Percentiles rank a stretch among this genome's conserved stretches.
Evolutionary conservation across 148 eudicot species (phyloP).

Genomic region (Chenopodium album): DNA sequence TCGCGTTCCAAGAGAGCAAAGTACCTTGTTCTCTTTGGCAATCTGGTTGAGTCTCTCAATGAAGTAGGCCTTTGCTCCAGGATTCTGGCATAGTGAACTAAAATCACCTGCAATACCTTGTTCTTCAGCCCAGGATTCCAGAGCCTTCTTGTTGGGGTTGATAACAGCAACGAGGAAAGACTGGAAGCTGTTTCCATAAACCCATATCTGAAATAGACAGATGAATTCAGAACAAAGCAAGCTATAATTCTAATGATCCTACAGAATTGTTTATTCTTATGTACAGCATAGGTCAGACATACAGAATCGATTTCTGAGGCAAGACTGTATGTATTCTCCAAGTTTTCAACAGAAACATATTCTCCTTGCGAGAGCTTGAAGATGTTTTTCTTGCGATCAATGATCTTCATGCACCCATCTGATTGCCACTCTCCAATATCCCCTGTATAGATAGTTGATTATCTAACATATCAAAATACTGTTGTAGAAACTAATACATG

Average conservation of each 20-base stretch:
- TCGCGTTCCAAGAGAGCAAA: neutral
- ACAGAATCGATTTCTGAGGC: slow-evolving; percentile 65
- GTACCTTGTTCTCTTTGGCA: slow-evolving; percentile 76
- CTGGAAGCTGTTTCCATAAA: slow-evolving; percentile 88
- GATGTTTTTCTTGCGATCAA: slow-evolving; percentile 96
- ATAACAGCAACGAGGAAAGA: slow-evolving; percentile 82
- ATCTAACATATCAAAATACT: neutral
- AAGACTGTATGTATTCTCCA: slow-evolving; percentile 72
- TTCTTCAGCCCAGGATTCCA: slow-evolving; percentile 69
- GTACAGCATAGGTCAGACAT: slow-evolving; percentile 12
- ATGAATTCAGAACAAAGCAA: neutral
- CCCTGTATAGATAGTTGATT: slow-evolving; percentile 41
- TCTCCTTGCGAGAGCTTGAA: slow-evolving; percentile 99
- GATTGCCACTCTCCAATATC: slow-evolving; percentile 97
- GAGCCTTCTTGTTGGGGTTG: slow-evolving; percentile 62
- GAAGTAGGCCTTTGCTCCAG: slow-evolving; percentile 54
- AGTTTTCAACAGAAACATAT: slow-evolving; percentile 84
- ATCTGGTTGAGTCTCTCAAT: slow-evolving; percentile 56
- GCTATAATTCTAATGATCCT: neutral
- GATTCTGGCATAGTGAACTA: slow-evolving; percentile 53
- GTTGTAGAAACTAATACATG: too few relatives aligned
- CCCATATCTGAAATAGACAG: slow-evolving; percentile 62
- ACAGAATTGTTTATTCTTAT: neutral
- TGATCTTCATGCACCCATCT: slow-evolving; percentile 87
- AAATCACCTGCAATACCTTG: slow-evolving; percentile 57